Conservation (phyloP, 768 basidiomycete species). For the Leucocoprinus birnbaumii region DNA sequence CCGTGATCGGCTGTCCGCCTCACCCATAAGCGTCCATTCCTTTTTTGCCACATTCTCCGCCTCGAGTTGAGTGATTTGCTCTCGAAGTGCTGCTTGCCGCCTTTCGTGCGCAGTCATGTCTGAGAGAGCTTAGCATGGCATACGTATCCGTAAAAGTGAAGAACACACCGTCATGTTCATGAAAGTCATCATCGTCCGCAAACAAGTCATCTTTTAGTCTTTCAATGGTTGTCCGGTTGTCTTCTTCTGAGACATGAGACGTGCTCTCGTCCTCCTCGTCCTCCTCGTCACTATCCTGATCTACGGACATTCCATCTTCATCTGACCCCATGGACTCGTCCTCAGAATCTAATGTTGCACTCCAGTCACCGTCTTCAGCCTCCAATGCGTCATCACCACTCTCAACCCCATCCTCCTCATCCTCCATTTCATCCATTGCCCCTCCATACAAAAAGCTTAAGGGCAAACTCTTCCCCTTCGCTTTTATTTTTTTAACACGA, state of each 20-base stretch:
- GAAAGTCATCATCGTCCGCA: conserved; percentile 58
- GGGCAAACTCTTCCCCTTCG: conserved; percentile 64
- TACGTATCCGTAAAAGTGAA: neutral
- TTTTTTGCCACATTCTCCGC: conserved; percentile 84
- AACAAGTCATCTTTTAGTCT: conserved; percentile 78
- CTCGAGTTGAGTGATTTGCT: conserved; percentile 83
- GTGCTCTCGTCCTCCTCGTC: conserved; percentile 20
- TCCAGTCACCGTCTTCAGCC: neutral
- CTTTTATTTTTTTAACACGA: conserved; percentile 75
- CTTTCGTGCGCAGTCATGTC: conserved; percentile 79
- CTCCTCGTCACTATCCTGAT: conserved; percentile 21
- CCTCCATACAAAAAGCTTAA: conserved; percentile 28
- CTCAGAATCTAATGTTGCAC: neutral
- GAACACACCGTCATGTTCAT: conserved; percentile 28
- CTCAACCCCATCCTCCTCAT: conserved; percentile 22
- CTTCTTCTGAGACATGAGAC: conserved; percentile 23
- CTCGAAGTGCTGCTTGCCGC: conserved; percentile 66
- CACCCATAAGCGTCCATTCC: conserved; percentile 92
- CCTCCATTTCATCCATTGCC: conserved; percentile 37
- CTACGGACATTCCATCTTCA: too few species aligned
- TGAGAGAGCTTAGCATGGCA: conserved; percentile 19
- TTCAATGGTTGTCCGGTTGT: conserved; percentile 51
- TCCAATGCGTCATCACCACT: neutral
- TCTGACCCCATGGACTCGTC: too few species aligned
- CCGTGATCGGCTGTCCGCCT: conserved; percentile 76